phyloP scores from a whole-genome alignment of 2,329 filamentous ascomycete genomes.

The Colletotrichum zoysiae region DNA sequence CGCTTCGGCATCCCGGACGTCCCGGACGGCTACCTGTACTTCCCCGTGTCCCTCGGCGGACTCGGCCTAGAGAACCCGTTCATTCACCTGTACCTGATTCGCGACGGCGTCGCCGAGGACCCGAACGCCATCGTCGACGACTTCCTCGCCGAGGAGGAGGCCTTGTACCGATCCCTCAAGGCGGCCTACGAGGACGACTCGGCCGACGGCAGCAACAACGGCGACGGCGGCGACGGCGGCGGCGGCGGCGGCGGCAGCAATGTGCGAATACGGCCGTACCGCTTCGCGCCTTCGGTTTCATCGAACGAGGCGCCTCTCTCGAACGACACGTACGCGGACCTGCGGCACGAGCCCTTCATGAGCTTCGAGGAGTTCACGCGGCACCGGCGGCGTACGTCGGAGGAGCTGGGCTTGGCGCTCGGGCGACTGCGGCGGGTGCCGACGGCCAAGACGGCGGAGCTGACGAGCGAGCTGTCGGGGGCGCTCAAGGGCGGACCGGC shows the following conservation, averaged over 20 bases:
- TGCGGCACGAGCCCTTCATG: conserved; percentile 51
- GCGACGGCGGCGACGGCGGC: not conserved
- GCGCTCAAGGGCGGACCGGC: conserved; percentile 42
- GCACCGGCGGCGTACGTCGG: conserved; percentile 51
- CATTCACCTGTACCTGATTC: conserved; percentile 46
- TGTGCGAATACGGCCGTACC: too few relatives aligned
- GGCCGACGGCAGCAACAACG: conserved; percentile 25
- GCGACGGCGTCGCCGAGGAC: conserved; percentile 45
- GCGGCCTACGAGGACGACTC: conserved; percentile 47
- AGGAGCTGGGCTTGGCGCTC: conserved; percentile 47
- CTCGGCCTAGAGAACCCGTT: conserved; percentile 55
- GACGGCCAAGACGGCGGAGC: conserved; percentile 45
- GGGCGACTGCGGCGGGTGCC: conserved; percentile 48
- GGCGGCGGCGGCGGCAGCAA: too few relatives aligned
- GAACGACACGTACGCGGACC: conserved; percentile 36
- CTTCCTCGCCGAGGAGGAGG: conserved; percentile 50
- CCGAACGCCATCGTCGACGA: conserved; percentile 46
- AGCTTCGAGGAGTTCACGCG: conserved; percentile 54
- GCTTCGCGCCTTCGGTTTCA: too few relatives aligned
- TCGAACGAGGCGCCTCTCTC: conserved; percentile 8
- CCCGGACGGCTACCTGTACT: conserved; percentile 57
- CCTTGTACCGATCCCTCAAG: conserved; percentile 51
- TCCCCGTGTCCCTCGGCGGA: conserved; percentile 55
- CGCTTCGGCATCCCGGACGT: conserved; percentile 59
- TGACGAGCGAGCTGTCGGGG: conserved; percentile 42